Conservation (phyloP, 805 yeast species). For the Pichia insulana region DNA sequence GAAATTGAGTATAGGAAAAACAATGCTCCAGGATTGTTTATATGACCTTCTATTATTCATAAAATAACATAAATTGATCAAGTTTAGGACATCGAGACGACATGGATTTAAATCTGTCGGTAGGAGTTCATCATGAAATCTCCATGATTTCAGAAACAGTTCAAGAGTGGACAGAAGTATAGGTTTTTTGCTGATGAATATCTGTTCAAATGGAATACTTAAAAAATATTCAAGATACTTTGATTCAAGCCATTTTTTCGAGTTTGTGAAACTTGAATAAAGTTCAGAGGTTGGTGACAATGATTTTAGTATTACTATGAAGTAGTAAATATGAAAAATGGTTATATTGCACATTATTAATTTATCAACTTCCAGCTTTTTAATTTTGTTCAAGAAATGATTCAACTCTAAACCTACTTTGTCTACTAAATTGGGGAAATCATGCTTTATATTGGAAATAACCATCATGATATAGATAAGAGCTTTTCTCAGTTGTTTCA, state of each 20-base stretch:
- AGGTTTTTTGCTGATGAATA: slow-evolving; percentile 10
- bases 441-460: slow-evolving; percentile 16
- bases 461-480: slow-evolving; percentile 20
- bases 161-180: slow-evolving; percentile 19
- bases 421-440: slow-evolving; percentile 9
- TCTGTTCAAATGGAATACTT: slow-evolving; percentile 12
- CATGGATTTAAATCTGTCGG: neutral
- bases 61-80: slow-evolving; percentile 20
- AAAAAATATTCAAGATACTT: slow-evolving; percentile 15
- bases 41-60: no score
- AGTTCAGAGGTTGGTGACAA: slow-evolving; percentile 7
- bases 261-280: slow-evolving; percentile 6
- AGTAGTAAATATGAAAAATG: slow-evolving; percentile 17
- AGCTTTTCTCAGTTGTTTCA: slow-evolving; percentile 16
- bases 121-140: slow-evolving; percentile 24
- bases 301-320: slow-evolving; percentile 15
- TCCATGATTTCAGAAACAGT: slow-evolving; percentile 13
- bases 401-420: slow-evolving; percentile 14
- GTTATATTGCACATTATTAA: slow-evolving; percentile 13
- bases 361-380: slow-evolving; percentile 7
- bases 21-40: no score
- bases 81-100: slow-evolving; percentile 11
- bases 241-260: slow-evolving; percentile 11
- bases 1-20: no score
- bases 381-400: slow-evolving; percentile 8